Base-by-base conservation (phyloP, 2,329 filamentous ascomycete species). In the Aspergillus pseudonomiae region DNA sequence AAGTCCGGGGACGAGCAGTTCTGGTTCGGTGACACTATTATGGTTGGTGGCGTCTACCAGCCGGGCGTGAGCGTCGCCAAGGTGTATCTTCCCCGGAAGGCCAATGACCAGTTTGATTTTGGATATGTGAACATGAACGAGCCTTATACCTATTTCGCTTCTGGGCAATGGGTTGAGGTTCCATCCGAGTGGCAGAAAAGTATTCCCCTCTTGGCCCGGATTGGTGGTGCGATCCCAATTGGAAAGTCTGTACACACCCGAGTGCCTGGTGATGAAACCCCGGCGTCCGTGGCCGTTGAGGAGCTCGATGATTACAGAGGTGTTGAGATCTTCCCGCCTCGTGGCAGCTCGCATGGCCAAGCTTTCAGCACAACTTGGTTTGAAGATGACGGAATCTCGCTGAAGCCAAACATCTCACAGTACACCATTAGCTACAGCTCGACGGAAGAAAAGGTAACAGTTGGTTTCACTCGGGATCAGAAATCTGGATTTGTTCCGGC, bases 1-100 rank as follows among this genome's bases (percentile, higher is more conserved):
- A 88, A 85, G 61, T 81, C 85, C 34, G 89, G 89, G 9, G 90
- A 92, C 68, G 85, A 85, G 4, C 89, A 93, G 72, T 92, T 89
- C 78, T 92, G 89, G 89, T 84, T 92, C 28, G 90, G 90, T 12
- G 87, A 90, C 60, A 81, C 84, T 0, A 77, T 92, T 10, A 80
- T 92, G 0, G 79, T 92, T 9, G 88, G 88, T 2, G 89, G 89
- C 5, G 88, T 92, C 0, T 92, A 89, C 70, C 84, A 89, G 68
- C 79, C 88, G 0, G 87, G 86, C 4, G 80, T 81, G 1, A 81
- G 75, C 26, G 81, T 77, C 12, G 86, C 85, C 0, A 82, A 78
- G 12, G 77, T 92, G 10, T 92, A 92, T 68, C 82, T 91, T 0
- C 89, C 89, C 0, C 79, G 79, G 28, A 78, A 79, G 57, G 63